Conservation (phyloP, 148 eudicot species). For the Talinum fruticosum region DNA sequence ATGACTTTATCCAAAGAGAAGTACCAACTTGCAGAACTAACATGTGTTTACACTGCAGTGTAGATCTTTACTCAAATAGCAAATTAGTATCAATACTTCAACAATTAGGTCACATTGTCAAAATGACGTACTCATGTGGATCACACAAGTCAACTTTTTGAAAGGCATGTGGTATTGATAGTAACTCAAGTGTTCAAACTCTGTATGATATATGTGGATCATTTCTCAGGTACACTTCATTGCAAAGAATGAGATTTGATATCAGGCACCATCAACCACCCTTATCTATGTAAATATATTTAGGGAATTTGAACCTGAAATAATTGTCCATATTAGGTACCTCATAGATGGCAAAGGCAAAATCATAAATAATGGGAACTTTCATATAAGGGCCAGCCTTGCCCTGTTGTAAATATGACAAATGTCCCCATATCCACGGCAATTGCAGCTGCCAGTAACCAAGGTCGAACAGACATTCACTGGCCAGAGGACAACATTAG, state of each 20-base stretch:
- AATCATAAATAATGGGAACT: no score
- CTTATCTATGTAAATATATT: background rate
- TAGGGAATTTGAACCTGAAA: background rate
- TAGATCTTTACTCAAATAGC: background rate
- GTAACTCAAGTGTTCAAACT: background rate
- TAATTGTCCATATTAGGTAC: no score
- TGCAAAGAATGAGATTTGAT: background rate
- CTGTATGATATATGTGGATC: background rate
- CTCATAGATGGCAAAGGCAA: no score
- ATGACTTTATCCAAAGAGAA: slow-evolving; percentile 7
- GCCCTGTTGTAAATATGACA: background rate
- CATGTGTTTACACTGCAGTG: background rate
- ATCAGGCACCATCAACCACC: background rate
- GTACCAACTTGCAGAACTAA: background rate
- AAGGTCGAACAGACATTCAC: background rate
- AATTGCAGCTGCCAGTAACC: background rate
- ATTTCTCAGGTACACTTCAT: background rate
- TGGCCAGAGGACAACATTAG: background rate
- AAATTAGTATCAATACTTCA: background rate
- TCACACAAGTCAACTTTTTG: background rate
- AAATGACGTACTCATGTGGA: background rate
- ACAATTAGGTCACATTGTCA: background rate
- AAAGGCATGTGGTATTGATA: background rate
- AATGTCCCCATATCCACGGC: background rate
- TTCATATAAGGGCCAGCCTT: background rate